Evolutionary conservation across 352 stramenopile species (phyloP).

Genomic region (Phytophthora pluvialis): DNA sequence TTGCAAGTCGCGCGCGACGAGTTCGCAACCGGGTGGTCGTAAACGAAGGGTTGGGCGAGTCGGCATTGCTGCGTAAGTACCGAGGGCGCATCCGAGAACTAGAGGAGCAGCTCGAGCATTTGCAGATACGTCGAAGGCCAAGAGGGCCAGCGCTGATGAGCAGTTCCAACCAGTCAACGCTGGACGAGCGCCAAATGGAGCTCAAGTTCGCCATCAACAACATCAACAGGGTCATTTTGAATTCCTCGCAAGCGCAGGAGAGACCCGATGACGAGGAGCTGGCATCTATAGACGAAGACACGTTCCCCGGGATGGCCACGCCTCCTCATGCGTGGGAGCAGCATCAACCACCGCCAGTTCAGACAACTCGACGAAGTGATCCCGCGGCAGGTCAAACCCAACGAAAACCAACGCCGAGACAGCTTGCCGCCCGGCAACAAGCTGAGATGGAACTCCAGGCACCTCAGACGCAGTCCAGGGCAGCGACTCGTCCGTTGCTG

Average conservation of each 20-base stretch:
- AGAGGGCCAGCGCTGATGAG: constrained; percentile 18
- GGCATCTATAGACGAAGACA: constrained; percentile 42
- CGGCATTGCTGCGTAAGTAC: constrained; percentile 71
- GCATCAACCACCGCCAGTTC: background rate
- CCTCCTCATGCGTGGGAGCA: constrained; percentile 15
- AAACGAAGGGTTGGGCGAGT: constrained; percentile 87
- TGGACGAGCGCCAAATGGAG: constrained; percentile 71
- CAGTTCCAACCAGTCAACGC: constrained; percentile 33
- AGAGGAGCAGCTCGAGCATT: constrained; percentile 64
- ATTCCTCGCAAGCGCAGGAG: constrained; percentile 52
- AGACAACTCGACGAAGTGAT: constrained; percentile 20
- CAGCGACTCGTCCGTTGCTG: constrained; percentile 28
- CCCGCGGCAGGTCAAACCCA: constrained; percentile 2
- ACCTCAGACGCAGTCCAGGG: constrained; percentile 26
- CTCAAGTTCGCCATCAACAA: constrained; percentile 84
- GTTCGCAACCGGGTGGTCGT: constrained; percentile 92
- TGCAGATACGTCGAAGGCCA: constrained; percentile 54
- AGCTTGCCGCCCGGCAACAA: constrained; percentile 28
- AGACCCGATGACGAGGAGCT: constrained; percentile 38
- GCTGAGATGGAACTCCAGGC: constrained; percentile 14
- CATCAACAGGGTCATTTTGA: constrained; percentile 82
- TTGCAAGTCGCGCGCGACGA: constrained; percentile 93
- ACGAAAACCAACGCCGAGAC: constrained; percentile 24
- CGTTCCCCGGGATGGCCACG: constrained; percentile 22
- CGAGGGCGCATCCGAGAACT: constrained; percentile 67